Evolutionary conservation across 192 early-diverging fungal species (phyloP).

Genomic region (Gigaspora rosea): DNA sequence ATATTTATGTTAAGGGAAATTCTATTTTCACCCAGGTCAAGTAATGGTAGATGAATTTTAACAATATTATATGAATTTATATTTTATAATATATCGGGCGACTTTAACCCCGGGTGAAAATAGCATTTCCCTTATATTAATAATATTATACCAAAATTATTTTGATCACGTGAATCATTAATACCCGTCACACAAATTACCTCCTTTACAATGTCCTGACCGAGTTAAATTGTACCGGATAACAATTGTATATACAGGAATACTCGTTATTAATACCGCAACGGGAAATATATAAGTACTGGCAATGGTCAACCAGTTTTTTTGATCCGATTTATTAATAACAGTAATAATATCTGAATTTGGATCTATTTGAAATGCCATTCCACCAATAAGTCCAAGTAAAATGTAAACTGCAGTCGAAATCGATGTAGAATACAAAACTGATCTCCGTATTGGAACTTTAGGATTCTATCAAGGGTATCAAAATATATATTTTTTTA

Average conservation of each 20-base stretch:
- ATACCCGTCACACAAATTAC: slow-evolving; percentile 28
- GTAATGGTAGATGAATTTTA: too few species aligned
- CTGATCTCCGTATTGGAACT: slow-evolving; percentile 60
- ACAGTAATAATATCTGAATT: slow-evolving; percentile 46
- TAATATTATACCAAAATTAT: background rate
- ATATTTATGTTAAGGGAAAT: too few species aligned
- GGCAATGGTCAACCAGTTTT: slow-evolving; percentile 37
- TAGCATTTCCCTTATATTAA: too few species aligned
- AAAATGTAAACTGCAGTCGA: slow-evolving; percentile 56
- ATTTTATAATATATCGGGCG: too few species aligned
- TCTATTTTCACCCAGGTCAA: too few species aligned
- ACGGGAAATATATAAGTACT: slow-evolving; percentile 56
- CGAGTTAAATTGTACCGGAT: slow-evolving; percentile 58
- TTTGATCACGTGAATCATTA: background rate
- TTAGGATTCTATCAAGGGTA: slow-evolving; percentile 35
- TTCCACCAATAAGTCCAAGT: slow-evolving; percentile 49
- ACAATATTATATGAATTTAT: too few species aligned
- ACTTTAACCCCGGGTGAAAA: too few species aligned
- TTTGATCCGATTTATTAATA: slow-evolving; percentile 24
- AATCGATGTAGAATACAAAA: slow-evolving; percentile 51
- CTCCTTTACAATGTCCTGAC: slow-evolving; percentile 46
- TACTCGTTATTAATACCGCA: slow-evolving; percentile 58
- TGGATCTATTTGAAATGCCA: slow-evolving; percentile 46
- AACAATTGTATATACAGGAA: slow-evolving; percentile 72
- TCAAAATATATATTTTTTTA: background rate